Evolutionary conservation across 2,329 filamentous ascomycete species (phyloP).

Genomic region (Tolypocladium pustulatum): DNA sequence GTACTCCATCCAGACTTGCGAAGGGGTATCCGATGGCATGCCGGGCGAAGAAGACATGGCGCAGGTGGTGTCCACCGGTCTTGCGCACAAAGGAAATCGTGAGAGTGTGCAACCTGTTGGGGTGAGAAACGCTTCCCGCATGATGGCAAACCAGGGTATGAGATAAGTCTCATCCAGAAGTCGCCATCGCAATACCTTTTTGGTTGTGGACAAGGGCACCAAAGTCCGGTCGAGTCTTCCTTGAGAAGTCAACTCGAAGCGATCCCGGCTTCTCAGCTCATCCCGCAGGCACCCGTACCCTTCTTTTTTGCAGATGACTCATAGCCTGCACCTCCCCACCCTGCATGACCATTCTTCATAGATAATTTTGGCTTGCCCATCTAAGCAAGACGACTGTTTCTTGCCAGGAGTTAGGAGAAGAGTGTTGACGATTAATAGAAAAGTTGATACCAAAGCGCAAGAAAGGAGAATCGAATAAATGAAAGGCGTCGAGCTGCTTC

Average conservation of each 20-base stretch:
- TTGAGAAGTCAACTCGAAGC: not conserved
- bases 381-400: constrained; percentile 20
- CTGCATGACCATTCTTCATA: constrained; percentile 25
- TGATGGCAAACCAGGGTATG: not conserved
- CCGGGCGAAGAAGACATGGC: constrained; percentile 10
- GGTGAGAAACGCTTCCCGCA: not conserved
- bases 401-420: constrained; percentile 26
- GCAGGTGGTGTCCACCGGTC: constrained; percentile 6
- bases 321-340: constrained; percentile 10
- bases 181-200: not conserved
- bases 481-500: constrained; percentile 46
- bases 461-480: constrained; percentile 34
- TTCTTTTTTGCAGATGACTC: not conserved
- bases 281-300: not conserved
- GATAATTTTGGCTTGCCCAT: constrained; percentile 21
- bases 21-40: constrained; percentile 16
- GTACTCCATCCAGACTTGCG: constrained; percentile 19
- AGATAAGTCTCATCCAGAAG: not conserved
- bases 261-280: not conserved
- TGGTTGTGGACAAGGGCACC: not conserved
- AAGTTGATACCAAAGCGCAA: constrained; percentile 21
- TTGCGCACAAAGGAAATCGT: constrained; percentile 9
- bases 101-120: constrained; percentile 6
- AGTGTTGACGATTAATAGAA: constrained; percentile 24
- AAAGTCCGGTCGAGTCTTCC: not conserved